Base-by-base conservation (phyloP, 2,329 filamentous ascomycete genomes). In the Zarea fungicola region DNA sequence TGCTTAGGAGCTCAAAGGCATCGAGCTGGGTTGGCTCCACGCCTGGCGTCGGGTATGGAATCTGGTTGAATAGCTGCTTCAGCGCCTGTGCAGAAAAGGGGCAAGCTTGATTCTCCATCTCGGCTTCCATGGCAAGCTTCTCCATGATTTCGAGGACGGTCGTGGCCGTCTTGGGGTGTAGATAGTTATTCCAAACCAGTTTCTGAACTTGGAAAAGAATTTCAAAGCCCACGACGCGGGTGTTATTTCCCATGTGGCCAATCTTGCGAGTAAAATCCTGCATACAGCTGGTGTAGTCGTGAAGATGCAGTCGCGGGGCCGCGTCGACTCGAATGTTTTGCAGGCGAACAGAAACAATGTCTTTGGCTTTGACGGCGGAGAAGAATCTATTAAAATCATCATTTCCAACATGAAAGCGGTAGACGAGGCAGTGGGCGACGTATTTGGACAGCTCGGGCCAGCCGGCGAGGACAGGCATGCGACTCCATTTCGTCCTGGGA, bases 121-220 rank as follows among this genome's bases (percentile, higher is more conserved):
- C 60, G 18, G 50, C 63, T 35, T 40, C 58, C 2, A 22, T 14
- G 4, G 65, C 63, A 0, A 70, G 54, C 0, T 54, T 34, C 4
- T 63, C 59, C 1, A 85, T 65, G 1, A 67, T 54, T 0, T 65
- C 59, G 1, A 81, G 61, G 5, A 88, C 58, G 1, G 60, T 52
- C 0, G 69, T 40, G 0, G 81, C 77, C 1, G 67, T 76, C 0
- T 59, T 56, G 0, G 85, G 84, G 11, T 79, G 68, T 1, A 89
- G 68, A 48, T 77, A 80, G 19, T 78, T 80, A 55, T 86, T 85
- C 56, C 75, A 71, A 1, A 82, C 79, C 5, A 91, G 65, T 14
- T 74, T 75, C 43, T 85, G 76, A 5, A 87, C 66, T 55, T 87
- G 83, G 56, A 81, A 86, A 6, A 79, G 68, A 1, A 83, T 58